Base-by-base conservation (phyloP, 805 yeast genomes). In the Kazachstania psychrophila region DNA sequence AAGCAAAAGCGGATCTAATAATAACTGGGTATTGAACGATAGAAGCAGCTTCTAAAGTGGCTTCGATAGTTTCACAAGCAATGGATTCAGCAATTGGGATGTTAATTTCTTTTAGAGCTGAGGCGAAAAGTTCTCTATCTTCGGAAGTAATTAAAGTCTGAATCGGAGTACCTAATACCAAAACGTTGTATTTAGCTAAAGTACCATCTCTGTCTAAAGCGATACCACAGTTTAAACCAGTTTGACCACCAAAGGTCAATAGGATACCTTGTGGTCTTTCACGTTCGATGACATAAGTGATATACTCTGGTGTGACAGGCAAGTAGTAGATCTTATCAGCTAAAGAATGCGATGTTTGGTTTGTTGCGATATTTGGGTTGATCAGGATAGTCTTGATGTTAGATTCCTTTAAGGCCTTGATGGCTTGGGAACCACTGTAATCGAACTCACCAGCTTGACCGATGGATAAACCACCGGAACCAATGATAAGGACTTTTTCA, bases 371-470 rank as follows among this genome's bases (percentile, higher is more conserved):
- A 61, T 88, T 88, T 43, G 97, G 97, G 62, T 88, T 88, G 58
- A 88, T 85, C 58, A 88, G 72, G 46, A 88, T 82, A 6, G 95
- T 77, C 54, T 74, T 61, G 60, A 85, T 88, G 62, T 83, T 73
- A 38, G 94, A 94, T 66, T 88, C 97, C 56, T 74, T 83, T 55
- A 88, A 68, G 10, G 97, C 97, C 64, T 88, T 88, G 62, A 88
- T 89, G 35, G 97, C 97, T 66, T 88, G 97, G 17, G 96, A 88
- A 40, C 97, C 95, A 38, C 94, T 81, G 62, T 89, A 89, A 64
- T 89, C 97, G 54, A 89, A 89, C 66, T 89, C 97, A 54, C 97
- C 97, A 36, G 97, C 97, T 66, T 89, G 97, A 42, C 97, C 97
- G 60, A 89, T 89, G 37, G 95, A 83, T 39, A 89, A 70, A 36